Base-by-base conservation (phyloP, 2,329 filamentous ascomycete genomes). In the Plectosphaerella cucumerina region DNA sequence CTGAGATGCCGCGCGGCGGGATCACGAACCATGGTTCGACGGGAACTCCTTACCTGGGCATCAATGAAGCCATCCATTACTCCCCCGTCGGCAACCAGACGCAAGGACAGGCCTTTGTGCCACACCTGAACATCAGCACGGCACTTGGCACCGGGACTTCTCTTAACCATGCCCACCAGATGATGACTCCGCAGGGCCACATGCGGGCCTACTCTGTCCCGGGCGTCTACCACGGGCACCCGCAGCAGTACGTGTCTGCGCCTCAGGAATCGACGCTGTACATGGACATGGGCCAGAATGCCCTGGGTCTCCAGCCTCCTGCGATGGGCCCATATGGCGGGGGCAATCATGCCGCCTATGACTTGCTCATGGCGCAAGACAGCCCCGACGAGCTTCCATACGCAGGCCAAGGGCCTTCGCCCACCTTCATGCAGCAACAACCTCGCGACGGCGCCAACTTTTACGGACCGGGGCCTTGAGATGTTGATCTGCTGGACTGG, bases 241-340 rank as follows among this genome's bases (percentile, higher is more conserved):
- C 56, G 5, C 59, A 60, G 34, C 51, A 62, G 15, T 72, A 68
- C 48, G 63, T 68, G 44, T 57, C 63, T 11, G 58, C 67, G n/a
- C 49, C 61, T 3, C 53, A 60, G 0, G 62, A 65, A 5, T 53
- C 68, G 3, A 71, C 73, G 43, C 59, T 66, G 1, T 75, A 72
- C 35, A 64, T 69, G 3, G 57, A 63, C 2, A 58, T 69, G 31
- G 26, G 55, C 4, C 58, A 60, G 42, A 65, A 72, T 44, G 59
- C 67, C 1, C 55, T 75, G 10, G 72, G 72, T 3, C 59, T 75
- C 39, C 70, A 70, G 11, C 53, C 51, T 3, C 51, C 51, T 41
- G 14, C 34, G 11, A 17, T 42, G 11, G 11, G 33, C 12, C 49
- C n/a, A 9, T 42, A 20, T 17, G 23, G 41, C 53, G 41, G 59